Evolutionary conservation across 805 yeast genomes (phyloP), one percentile per base, ranked within the genome.

Genomic region (Nakazawaea holstii): DNA sequence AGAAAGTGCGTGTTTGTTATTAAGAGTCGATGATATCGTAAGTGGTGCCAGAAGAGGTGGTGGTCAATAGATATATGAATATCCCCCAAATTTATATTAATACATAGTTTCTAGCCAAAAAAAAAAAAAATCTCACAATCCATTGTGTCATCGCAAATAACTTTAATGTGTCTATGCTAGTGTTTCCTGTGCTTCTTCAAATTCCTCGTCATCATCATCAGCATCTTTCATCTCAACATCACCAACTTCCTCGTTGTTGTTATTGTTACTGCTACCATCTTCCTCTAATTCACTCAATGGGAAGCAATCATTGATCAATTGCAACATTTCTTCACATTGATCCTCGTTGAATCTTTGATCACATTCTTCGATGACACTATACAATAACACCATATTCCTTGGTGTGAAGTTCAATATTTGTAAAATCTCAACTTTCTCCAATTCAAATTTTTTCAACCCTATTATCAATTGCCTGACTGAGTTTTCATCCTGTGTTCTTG

Each of bases 11-110:
- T 87, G 97, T 65, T 74, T 94, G 72, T 73, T 94, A 60, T 74
- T 94, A 63, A 84, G 99, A 61, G 99, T 94, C 41, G 99, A 94
- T 66, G 99, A 94, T 65, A 94, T 94, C 55, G 99, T 94, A 38
- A 84, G 95, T 66, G 99, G 98, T 56, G 95, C 90, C 28, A 83
- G 97, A 59, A 84, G 75, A 48, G 51, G 51, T n/a, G 52, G 48
- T 26, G 49, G 39, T 28, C 20, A 33, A 33, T 35, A 46, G 28
- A 10, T 26, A n/a, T 9, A 35, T n/a, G 8, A 8, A 35, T n/a
- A n/a, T 8, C 9, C 8, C 13, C 14, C 9, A n/a, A 15, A 35
- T 8, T n/a, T n/a, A 35, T 35, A n/a, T n/a, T n/a, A n/a, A n/a
- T n/a, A n/a, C n/a, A n/a, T n/a, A n/a, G n/a, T n/a, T n/a, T n/a